A percentile compares a stretch with the other conserved stretches of the same genome.
These are phyloP conservation scores for Colletotrichum tropicale DNA, from an alignment of 2,329 filamentous ascomycete species.

Conservation along the genomic window DNA sequence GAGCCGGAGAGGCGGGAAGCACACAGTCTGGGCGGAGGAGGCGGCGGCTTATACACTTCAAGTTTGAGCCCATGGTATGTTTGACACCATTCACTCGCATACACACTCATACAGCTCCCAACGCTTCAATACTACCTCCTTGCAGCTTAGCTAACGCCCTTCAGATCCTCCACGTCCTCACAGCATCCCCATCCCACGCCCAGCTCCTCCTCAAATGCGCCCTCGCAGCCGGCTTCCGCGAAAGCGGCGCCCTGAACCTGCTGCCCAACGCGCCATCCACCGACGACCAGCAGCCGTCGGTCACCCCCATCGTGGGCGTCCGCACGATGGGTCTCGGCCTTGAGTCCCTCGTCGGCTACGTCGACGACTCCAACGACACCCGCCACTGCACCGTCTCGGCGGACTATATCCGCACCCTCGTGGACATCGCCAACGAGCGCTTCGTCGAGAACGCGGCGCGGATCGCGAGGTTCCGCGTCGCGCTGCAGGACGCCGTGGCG, in stretches of 20 bases:
- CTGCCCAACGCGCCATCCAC: conserved; percentile 28
- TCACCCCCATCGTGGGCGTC: conserved; percentile 79
- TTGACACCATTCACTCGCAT: not conserved
- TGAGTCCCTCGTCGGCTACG: conserved; percentile 77
- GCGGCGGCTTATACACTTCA: conserved; percentile 74
- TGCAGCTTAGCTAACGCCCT: not conserved
- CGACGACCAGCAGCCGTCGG: conserved; percentile 36
- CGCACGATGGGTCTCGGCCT: conserved; percentile 83
- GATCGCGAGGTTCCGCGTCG: conserved; percentile 66
- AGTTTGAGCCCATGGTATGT: conserved; percentile 93
- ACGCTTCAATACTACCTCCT: not conserved
- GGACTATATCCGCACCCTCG: conserved; percentile 69
- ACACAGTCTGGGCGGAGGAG: conserved; percentile 27
- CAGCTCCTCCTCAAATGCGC: conserved; percentile 78
- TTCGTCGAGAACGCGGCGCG: conserved; percentile 73
- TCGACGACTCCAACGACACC: conserved; percentile 39
- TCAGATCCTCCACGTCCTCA: conserved; percentile 88
- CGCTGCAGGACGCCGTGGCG: conserved; percentile 45
- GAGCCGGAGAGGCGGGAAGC: conserved; percentile 4
- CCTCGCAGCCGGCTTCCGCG: conserved; percentile 83
- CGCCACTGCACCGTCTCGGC: conserved; percentile 62
- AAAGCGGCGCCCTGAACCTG: conserved; percentile 82
- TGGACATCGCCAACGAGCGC: conserved; percentile 75
- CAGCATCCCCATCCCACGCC: conserved; percentile 76
- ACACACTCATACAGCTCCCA: not conserved